These are phyloP conservation scores for Claviceps pazoutovae DNA, from an alignment of 2,329 filamentous ascomycete genomes.

Conservation along the genomic window DNA sequence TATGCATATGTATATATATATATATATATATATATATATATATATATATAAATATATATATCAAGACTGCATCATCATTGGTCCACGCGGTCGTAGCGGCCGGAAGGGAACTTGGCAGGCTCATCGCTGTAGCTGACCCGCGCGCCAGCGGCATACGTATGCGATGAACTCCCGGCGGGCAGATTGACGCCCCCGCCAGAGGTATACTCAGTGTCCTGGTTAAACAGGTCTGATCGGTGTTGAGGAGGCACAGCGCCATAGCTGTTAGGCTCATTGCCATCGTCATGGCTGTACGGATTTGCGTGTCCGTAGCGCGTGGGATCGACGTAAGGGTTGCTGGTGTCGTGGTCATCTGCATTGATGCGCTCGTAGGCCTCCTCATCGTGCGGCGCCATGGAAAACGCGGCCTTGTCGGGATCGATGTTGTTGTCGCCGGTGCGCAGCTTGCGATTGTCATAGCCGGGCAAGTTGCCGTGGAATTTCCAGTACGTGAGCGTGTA, in stretches of 20 bases:
- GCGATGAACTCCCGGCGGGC: constrained; percentile 10
- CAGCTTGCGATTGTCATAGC: constrained; percentile 38
- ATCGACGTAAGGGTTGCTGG: constrained; percentile 20
- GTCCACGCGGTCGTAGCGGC: constrained; percentile 40
- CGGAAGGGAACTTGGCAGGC: constrained; percentile 41
- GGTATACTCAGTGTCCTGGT: constrained; percentile 36
- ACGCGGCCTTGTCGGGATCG: constrained; percentile 55
- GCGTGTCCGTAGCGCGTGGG: constrained; percentile 22
- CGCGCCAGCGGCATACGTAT: constrained; percentile 11
- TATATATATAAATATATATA: no score
- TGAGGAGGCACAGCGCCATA: constrained; percentile 24
- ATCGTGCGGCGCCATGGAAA: constrained; percentile 52
- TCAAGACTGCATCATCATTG: constrained; percentile 12
- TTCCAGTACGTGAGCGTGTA: constrained; percentile 49
- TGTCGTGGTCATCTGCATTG: constrained; percentile 39
- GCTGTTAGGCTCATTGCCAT: constrained; percentile 25
- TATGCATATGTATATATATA: no score
- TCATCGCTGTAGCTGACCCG: constrained; percentile 31
- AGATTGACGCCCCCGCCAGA: constrained; percentile 16
- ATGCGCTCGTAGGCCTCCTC: constrained; percentile 52
- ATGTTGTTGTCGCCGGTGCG: constrained; percentile 35
- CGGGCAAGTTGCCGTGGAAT: constrained; percentile 46
- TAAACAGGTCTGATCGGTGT: constrained; percentile 30
- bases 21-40: no score
- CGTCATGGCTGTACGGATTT: constrained; percentile 25